Percentiles rank a stretch among this genome's conserved stretches.
phyloP scores from a whole-genome alignment of 1,139 yeast genomes.

The Yamadazyma epiphylla region DNA sequence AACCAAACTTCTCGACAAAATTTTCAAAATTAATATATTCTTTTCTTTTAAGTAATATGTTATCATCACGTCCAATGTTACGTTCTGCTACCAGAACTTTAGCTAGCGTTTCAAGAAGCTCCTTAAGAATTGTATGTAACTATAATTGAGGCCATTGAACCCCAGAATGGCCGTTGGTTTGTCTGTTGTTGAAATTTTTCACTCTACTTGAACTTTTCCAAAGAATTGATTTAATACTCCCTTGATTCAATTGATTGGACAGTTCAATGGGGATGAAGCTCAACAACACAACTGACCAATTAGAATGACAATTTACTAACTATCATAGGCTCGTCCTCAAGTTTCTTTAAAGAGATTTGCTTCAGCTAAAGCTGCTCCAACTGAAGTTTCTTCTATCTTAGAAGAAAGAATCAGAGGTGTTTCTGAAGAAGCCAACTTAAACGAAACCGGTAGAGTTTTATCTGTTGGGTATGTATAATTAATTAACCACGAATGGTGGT shows the following conservation, averaged over 20 bases:
- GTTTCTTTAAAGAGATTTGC: conserved; percentile 74
- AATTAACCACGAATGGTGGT: not conserved
- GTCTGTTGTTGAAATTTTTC: no score
- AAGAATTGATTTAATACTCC: no score
- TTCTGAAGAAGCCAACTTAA: conserved; percentile 93
- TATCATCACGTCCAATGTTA: conserved; percentile 78
- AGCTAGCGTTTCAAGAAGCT: conserved; percentile 58
- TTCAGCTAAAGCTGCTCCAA: conserved; percentile 97
- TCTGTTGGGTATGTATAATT: conserved; percentile 77
- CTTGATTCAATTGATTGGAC: no score
- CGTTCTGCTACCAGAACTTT: conserved; percentile 81
- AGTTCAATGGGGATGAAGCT: no score
- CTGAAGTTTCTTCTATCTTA: conserved; percentile 97
- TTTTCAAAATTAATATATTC: conserved; percentile 4
- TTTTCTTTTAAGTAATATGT: conserved; percentile 37
- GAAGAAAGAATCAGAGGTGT: conserved; percentile 99
- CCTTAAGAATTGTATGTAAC: conserved; percentile 63
- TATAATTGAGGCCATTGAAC: not conserved
- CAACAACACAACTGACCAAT: no score
- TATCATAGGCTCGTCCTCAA: conserved; percentile 64
- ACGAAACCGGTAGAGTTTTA: conserved; percentile 99
- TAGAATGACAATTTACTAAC: conserved; percentile 5
- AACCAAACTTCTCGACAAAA: no score
- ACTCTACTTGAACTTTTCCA: no score
- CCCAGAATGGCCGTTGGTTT: no score